Percentiles rank a stretch among this genome's conserved stretches.
Conservation (phyloP, 1,139 yeast genomes). For the Pichia cactophila region DNA sequence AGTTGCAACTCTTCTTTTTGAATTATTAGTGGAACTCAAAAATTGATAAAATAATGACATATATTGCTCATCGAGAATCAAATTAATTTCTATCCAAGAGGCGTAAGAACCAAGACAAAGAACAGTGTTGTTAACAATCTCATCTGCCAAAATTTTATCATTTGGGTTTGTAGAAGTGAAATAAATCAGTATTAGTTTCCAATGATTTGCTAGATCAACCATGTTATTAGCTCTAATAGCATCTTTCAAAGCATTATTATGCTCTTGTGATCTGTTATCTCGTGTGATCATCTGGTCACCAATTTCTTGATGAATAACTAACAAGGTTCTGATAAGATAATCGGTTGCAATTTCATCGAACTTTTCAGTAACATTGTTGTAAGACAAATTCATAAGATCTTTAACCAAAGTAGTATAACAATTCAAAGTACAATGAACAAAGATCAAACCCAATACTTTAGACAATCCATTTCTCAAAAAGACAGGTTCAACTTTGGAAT, state of each 20-base stretch:
- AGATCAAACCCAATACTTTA: conserved; percentile 63
- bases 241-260: conserved; percentile 73
- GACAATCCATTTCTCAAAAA: conserved; percentile 75
- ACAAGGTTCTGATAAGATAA: conserved; percentile 64
- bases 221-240: conserved; percentile 72
- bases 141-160: conserved; percentile 30
- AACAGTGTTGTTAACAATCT: conserved; percentile 52
- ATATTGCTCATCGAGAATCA: conserved; percentile 64
- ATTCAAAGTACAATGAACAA: conserved; percentile 55
- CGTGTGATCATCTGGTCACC: conserved; percentile 84
- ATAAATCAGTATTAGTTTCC: conserved; percentile 53
- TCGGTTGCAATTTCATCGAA: conserved; percentile 54
- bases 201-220: conserved; percentile 53
- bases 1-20: conserved; percentile 43
- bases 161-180: conserved; percentile 21
- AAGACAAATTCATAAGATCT: conserved; percentile 45
- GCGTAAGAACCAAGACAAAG: conserved; percentile 77
- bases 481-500: conserved; percentile 42
- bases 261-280: conserved; percentile 51
- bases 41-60: conserved; percentile 57
- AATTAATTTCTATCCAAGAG: conserved; percentile 88
- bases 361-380: conserved; percentile 24
- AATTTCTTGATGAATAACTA: conserved; percentile 79
- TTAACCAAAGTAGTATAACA: conserved; percentile 62
- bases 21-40: conserved; percentile 38